Base-by-base conservation (phyloP, 192 early-diverging fungal species). In the Ambispora gerdemannii region DNA sequence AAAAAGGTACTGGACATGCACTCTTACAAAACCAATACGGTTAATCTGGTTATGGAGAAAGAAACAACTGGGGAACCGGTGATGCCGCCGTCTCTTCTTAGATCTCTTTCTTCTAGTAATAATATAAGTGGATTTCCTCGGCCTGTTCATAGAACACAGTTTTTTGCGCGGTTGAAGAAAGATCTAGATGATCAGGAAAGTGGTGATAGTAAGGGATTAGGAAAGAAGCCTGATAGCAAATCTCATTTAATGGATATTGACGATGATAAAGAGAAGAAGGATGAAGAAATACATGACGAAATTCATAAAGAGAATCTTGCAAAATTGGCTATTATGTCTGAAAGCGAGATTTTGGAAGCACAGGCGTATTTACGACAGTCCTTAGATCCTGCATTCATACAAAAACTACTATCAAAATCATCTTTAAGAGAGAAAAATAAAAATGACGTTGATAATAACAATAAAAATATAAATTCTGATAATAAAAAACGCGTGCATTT, bases 331-430 rank as follows among this genome's bases (percentile, higher is more conserved):
- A 59, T 50, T 19, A 95, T 97, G 95, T 77, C 90, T 0, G 80
- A 76, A 27, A 75, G 80, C 7, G 91, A 95, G 38, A 90, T 94
- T 25, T 63, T 80, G 2, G 83, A 87, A 60, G 89, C 91, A 7
- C 83, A 84, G 6, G 78, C 75, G 17, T 88, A 93, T 58, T 84
- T 97, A 24, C 70, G 83, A 55, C 73, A 75, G 0, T 82, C 83
- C 31, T 65, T 95, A 25, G 85, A 87, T 60, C 84, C 85, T 11
- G 83, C 81, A 13, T 74, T 89, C 0, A 77, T 95, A 32, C 76
- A 88, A 71, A 84, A 87, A 60, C 73, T 95, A 35, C 75, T 75
- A 60, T 74, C 74, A 49, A 47, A 13, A 20, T 65, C 56, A 50
- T 51, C 67, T 58, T 33, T 62, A 1, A 24, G 28, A 31, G 50